phyloP scores from a whole-genome alignment of 495 filamentous ascomycete species.

The Aspergillus avenaceus region DNA sequence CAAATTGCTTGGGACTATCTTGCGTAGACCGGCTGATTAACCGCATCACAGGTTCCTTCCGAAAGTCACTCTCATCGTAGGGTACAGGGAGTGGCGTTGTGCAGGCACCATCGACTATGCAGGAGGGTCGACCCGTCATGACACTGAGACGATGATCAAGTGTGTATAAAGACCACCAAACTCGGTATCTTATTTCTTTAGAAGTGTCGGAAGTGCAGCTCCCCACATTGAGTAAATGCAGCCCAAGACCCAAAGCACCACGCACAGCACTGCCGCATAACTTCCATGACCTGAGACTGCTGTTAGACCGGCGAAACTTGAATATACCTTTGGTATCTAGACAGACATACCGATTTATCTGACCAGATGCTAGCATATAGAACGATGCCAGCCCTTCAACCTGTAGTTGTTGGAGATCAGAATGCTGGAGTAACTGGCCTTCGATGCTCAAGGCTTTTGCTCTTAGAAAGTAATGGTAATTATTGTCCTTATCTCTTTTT shows the following conservation, averaged over 20 bases:
- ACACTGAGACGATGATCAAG: slow-evolving; percentile 54
- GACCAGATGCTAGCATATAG: slow-evolving; percentile 54
- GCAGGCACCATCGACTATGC: slow-evolving; percentile 50
- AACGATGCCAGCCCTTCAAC: slow-evolving; percentile 54
- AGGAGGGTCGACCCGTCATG: slow-evolving; percentile 58
- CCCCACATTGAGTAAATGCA: slow-evolving; percentile 56
- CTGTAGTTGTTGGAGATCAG: slow-evolving; percentile 55
- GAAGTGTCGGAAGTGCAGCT: slow-evolving; percentile 42
- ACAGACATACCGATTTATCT: slow-evolving; percentile 54
- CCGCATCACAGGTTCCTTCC: slow-evolving; percentile 31
- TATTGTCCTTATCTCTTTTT: slow-evolving; percentile 44
- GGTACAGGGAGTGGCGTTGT: slow-evolving; percentile 53
- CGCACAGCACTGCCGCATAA: slow-evolving; percentile 54
- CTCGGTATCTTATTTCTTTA: slow-evolving; percentile 52
- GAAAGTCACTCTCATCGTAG: slow-evolving; percentile 46
- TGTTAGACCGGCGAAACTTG: slow-evolving; percentile 3
- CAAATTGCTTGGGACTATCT: slow-evolving; percentile 16
- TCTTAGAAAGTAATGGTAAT: slow-evolving; percentile 52
- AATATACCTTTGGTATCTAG: background rate
- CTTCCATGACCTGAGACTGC: slow-evolving; percentile 53
- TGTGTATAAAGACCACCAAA: slow-evolving; percentile 60
- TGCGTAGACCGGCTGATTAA: slow-evolving; percentile 26
- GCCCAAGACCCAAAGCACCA: slow-evolving; percentile 53
- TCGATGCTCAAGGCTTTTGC: slow-evolving; percentile 51
- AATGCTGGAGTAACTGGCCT: slow-evolving; percentile 44